Base-by-base conservation (phyloP, 2,329 filamentous ascomycete species). In the Beauveria scarabaeidicola region DNA sequence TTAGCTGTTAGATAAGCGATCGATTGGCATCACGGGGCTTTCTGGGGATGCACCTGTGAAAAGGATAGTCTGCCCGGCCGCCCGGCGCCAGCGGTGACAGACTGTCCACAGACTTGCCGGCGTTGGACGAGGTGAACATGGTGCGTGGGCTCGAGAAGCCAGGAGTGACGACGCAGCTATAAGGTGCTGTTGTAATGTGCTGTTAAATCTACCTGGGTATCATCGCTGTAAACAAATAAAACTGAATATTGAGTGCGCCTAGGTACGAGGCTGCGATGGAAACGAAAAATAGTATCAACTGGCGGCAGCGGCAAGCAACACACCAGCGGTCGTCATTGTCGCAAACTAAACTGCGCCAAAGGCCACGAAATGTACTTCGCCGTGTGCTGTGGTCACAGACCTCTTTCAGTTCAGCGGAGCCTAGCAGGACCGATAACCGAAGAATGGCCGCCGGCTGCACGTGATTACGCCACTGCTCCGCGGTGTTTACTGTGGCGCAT, bases 61-160 rank as follows among this genome's bases (percentile, higher is more conserved):
- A 88, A 73, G 70, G 82, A 74, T 78, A 81, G 63, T 87, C 84
- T 61, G 76, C 73, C 44, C 81, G 75, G 29, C 77, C 74, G 44
- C 75, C 74, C 13, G 77, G 76, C 17, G 81, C 78, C 46, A 79
- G 73, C 29, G 83, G 78, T 15, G 82, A 77, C 65, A 88, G 73
- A 68, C 83, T 87, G 72, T 88, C 85, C 68, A 84, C 78, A 64
- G 85, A 88, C 74, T 84, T 86, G 67, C 83, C 81, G 65, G 82
- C 81, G 65, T 75, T 80, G 57, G 76, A 70, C 64, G 80, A 81
- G 65, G 82, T 78, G 69, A 80, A 83, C 85, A 88, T 88, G 73
- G 71, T 78, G 40, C 38, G 36, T 23, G 11, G 29, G 53, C 52
- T 48, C 25, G 29, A 52, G 23, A 9, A 58, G 40, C 48, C 11